Evolutionary conservation across 331 rosid genomes (phyloP).

Genomic region (Arachis monticola): DNA sequence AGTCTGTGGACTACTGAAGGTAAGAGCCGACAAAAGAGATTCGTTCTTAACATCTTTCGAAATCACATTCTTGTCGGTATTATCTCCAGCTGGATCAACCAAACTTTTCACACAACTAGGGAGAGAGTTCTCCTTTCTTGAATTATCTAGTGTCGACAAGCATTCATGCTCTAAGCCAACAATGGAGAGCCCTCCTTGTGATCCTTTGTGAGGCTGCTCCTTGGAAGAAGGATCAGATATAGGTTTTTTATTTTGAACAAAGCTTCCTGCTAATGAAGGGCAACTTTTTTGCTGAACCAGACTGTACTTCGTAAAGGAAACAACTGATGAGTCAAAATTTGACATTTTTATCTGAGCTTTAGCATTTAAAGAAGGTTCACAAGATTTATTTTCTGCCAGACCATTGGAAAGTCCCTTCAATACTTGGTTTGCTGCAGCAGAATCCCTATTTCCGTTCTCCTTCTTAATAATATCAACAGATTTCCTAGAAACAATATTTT

Average conservation of each 20-base stretch:
- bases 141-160: conserved; percentile 35
- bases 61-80: conserved; percentile 35
- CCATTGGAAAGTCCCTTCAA: conserved; percentile 53
- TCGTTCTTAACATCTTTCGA: conserved; percentile 39
- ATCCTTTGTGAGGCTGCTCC: conserved; percentile 21
- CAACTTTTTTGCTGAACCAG: conserved; percentile 34
- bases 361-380: conserved; percentile 34
- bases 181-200: conserved; percentile 29
- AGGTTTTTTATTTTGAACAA: conserved; percentile 39
- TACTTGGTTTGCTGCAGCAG: conserved; percentile 44
- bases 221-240: conserved; percentile 39
- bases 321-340: conserved; percentile 42
- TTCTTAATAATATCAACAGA: conserved; percentile 50
- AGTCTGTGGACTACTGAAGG: conserved; percentile 38
- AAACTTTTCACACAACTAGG: conserved; percentile 32
- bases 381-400: conserved; percentile 40
- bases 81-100: conserved; percentile 35
- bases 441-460: conserved; percentile 51
- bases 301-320: conserved; percentile 36
- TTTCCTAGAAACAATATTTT: conserved; percentile 58
- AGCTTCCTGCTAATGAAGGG: conserved; percentile 33
- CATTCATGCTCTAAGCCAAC: conserved; percentile 40
- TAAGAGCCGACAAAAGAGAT: conserved; percentile 32
- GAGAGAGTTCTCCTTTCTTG: conserved; percentile 34
- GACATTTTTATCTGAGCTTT: conserved; percentile 46